A percentile compares a stretch with the other conserved stretches of the same genome.
Evolutionary conservation across 352 stramenopile genomes (phyloP).

Genomic region (Stramenopiles sp.): DNA sequence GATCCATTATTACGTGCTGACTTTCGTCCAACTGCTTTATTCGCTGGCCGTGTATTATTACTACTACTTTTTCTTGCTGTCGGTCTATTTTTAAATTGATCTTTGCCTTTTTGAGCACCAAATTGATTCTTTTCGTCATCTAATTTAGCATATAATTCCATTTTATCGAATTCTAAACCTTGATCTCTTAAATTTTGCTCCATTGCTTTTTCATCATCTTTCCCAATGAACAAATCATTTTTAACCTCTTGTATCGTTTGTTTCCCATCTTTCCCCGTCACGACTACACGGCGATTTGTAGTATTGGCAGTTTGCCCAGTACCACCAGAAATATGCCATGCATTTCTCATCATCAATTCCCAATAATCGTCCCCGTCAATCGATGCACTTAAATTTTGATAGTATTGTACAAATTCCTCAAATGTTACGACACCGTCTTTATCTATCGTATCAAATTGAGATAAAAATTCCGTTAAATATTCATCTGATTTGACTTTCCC

Average conservation of each 20-base stretch:
- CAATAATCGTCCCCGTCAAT: conserved; percentile 76
- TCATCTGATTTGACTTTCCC: conserved; percentile 42
- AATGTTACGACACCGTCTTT: conserved; percentile 56
- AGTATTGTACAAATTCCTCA: conserved; percentile 65
- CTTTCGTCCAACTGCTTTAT: too few species aligned
- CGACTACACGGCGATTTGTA: conserved; percentile 55
- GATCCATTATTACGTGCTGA: not conserved
- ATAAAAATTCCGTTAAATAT: conserved; percentile 44
- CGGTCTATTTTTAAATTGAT: not conserved
- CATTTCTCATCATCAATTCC: conserved; percentile 68
- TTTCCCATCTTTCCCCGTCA: conserved; percentile 49
- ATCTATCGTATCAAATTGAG: conserved; percentile 45
- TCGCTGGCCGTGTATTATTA: too few species aligned
- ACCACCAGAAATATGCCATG: conserved; percentile 52
- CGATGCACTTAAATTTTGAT: conserved; percentile 57
- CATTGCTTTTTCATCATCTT: conserved; percentile 44
- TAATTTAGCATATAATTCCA: not conserved
- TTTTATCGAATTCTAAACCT: not conserved
- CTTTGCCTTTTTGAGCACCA: not conserved
- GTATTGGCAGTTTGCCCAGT: conserved; percentile 54
- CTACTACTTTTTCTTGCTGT: not conserved
- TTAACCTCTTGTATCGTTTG: conserved; percentile 53
- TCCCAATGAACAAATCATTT: conserved; percentile 45
- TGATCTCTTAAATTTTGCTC: conserved; percentile 36
- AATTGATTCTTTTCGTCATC: not conserved